Evolutionary conservation across 805 yeast genomes (phyloP), one percentile per base, ranked within the genome.

Genomic region (Lipomyces kockii): DNA sequence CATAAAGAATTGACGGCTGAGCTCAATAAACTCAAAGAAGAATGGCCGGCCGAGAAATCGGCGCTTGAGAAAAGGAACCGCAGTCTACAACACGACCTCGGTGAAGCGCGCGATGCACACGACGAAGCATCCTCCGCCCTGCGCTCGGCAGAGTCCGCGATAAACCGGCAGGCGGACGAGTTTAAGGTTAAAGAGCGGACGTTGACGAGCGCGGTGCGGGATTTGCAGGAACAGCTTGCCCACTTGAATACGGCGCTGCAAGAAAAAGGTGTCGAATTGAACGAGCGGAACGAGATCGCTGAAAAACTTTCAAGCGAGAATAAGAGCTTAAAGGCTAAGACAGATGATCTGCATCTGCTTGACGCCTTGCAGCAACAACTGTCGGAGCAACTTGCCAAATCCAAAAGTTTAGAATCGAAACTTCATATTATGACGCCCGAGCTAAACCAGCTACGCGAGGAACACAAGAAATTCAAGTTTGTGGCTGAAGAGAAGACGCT

Each of bases 401-500:
- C 84, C 56, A 78, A 81, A 71, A 82, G 80, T 54, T 73, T 84
- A 66, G 91, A 88, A 68, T 79, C 81, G 4, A 83, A 84, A 68
- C 84, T 85, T 67, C 78, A 86, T 61, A 78, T 82, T 7, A 86
- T 88, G 73, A 78, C 85, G 27, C 84, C 82, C 67, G 83, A 85
- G 52, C 81, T 89, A 65, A 82, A 83, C 68, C 78, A 80, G 9
- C 78, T 86, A 29, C 84, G 84, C 68, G 77, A 84, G 67, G 81
- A 81, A 66, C 80, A 85, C 67, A 76, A 77, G 35, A 82, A 84
- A 32, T 76, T 78, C 5, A 89, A 86, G 71, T 73, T 88, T 9
- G 77, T 88, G 43, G 85, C 83, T 70, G 88, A 85, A 69, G 89
- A 88, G 68, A 87, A 85, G 63, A 69, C 74, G 0, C 72, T 83